Evolutionary conservation across 2,329 filamentous ascomycete species (phyloP).

Genomic region (Aspergillus niger): DNA sequence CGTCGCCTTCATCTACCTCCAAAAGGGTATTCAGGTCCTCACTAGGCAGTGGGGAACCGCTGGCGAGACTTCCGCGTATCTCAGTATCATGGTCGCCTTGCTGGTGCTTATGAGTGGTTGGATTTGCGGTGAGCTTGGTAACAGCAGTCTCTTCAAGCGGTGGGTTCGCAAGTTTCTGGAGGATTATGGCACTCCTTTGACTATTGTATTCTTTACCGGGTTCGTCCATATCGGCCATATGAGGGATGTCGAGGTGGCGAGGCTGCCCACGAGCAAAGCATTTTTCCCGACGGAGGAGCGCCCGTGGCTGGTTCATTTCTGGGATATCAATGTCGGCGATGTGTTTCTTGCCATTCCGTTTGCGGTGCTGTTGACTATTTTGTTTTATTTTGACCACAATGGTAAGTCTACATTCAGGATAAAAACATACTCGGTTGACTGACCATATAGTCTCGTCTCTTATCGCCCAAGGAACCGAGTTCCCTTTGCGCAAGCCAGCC

Average conservation of each 20-base stretch:
- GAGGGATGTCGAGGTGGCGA: constrained; percentile 67
- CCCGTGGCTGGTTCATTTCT: constrained; percentile 78
- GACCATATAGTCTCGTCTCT: constrained; percentile 68
- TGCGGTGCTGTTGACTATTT: constrained; percentile 75
- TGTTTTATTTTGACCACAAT: constrained; percentile 91
- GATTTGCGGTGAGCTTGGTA: constrained; percentile 69
- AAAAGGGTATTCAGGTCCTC: constrained; percentile 86
- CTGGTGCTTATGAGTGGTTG: constrained; percentile 79
- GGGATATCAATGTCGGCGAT: constrained; percentile 71
- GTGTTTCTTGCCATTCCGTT: constrained; percentile 87
- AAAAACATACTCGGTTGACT: not conserved
- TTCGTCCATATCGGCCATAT: constrained; percentile 87
- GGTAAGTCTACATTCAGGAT: constrained; percentile 50
- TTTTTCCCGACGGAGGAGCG: constrained; percentile 77
- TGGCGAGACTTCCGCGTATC: constrained; percentile 67
- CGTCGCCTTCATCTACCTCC: constrained; percentile 86
- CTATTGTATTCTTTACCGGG: constrained; percentile 83
- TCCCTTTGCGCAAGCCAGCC: constrained; percentile 75
- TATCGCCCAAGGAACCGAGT: constrained; percentile 80
- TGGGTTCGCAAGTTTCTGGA: constrained; percentile 79
- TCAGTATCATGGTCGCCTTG: constrained; percentile 74
- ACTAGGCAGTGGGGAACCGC: constrained; percentile 67
- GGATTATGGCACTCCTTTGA: constrained; percentile 84
- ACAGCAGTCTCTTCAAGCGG: constrained; percentile 71
- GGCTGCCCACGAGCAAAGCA: constrained; percentile 72